phyloP scores from a whole-genome alignment of 192 early-diverging fungal genomes.

The Gigaspora rosea region DNA sequence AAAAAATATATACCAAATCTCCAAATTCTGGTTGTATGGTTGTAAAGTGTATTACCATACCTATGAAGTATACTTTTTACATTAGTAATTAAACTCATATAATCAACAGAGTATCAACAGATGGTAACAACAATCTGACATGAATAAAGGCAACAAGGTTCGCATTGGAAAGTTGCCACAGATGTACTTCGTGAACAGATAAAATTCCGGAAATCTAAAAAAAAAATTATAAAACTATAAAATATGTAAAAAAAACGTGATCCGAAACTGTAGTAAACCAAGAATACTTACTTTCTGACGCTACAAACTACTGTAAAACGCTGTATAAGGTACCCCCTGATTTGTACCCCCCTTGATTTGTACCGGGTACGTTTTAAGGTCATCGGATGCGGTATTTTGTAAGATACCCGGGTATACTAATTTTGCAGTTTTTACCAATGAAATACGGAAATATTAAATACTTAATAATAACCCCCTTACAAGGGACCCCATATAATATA shows the following conservation, averaged over 20 bases:
- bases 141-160: slow-evolving; percentile 86
- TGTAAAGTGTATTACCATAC: slow-evolving; percentile 81
- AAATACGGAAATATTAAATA: too few relatives aligned
- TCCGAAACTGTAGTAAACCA: neutral
- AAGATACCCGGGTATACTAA: too few relatives aligned
- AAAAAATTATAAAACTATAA: neutral
- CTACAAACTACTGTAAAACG: too few relatives aligned
- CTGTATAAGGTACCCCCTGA: too few relatives aligned
- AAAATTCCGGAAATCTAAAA: slow-evolving; percentile 49
- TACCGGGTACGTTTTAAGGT: too few relatives aligned
- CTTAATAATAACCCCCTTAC: too few relatives aligned
- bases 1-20: slow-evolving; percentile 1
- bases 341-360: too few relatives aligned
- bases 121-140: slow-evolving; percentile 56
- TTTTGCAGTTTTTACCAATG: too few relatives aligned
- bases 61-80: slow-evolving; percentile 80
- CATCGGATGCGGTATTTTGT: too few relatives aligned
- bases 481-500: too few relatives aligned
- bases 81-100: slow-evolving; percentile 68
- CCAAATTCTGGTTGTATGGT: slow-evolving; percentile 90
- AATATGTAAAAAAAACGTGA: too few relatives aligned
- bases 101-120: slow-evolving; percentile 50
- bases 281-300: slow-evolving; percentile 51
- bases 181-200: slow-evolving; percentile 87
- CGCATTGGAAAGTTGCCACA: slow-evolving; percentile 88